Evolutionary conservation across 2,329 filamentous ascomycete species (phyloP).

Genomic region (Pezicula carpinea): DNA sequence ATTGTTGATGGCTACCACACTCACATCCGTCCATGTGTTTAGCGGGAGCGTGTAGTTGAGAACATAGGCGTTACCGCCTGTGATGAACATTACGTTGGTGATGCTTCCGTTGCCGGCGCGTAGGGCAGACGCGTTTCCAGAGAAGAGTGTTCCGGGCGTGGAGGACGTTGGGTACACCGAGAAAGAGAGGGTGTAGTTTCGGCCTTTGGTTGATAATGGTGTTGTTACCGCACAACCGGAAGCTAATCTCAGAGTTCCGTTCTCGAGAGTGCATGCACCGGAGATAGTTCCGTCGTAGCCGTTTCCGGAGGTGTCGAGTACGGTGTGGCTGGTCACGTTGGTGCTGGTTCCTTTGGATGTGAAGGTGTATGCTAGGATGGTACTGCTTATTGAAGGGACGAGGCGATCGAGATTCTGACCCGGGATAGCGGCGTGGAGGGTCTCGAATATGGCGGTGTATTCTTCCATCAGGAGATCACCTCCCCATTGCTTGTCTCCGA

Average conservation of each 20-base stretch:
- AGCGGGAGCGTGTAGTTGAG: conserved; percentile 37
- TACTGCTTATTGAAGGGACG: conserved; percentile 31
- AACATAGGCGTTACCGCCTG: conserved; percentile 33
- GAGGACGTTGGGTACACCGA: conserved; percentile 30
- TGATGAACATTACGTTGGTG: conserved; percentile 33
- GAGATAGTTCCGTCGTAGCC: conserved; percentile 32
- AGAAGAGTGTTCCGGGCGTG: conserved; percentile 36
- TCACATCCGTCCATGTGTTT: conserved; percentile 31
- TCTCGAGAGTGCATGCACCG: conserved; percentile 30
- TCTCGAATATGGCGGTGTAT: conserved; percentile 33
- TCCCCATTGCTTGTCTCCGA: conserved; percentile 50
- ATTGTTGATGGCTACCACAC: conserved; percentile 31
- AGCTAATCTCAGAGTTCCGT: conserved; percentile 29
- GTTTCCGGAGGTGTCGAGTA: conserved; percentile 35
- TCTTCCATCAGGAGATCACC: conserved; percentile 38
- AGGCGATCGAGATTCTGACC: conserved; percentile 45
- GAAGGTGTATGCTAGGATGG: conserved; percentile 33
- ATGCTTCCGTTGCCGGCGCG: conserved; percentile 28
- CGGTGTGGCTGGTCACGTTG: conserved; percentile 4
- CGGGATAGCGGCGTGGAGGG: conserved; percentile 36
- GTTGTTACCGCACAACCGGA: conserved; percentile 39
- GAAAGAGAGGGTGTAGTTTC: conserved; percentile 50
- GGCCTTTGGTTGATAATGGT: conserved; percentile 47
- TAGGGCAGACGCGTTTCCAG: conserved; percentile 38
- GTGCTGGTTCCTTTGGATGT: neutral